A percentile compares a stretch with the other conserved stretches of the same genome.
phyloP scores from a whole-genome alignment of 208 protist genomes.

The Trypanosoma mega region DNA sequence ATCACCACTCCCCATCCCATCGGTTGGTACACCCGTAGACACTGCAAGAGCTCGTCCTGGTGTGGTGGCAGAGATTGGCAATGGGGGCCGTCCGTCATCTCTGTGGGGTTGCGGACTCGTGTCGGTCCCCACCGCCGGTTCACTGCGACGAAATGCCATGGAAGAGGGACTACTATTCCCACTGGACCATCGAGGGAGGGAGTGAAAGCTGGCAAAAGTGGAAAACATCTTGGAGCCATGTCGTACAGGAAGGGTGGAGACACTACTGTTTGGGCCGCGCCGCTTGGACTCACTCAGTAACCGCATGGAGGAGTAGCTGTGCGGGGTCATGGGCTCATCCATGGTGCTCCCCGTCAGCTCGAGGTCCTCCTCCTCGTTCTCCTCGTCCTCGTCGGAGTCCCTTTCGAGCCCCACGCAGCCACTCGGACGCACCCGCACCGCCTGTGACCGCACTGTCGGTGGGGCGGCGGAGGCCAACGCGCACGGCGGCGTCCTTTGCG shows the following conservation, averaged over 20 bases:
- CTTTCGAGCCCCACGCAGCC: neutral
- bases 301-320: slow-evolving; percentile 38
- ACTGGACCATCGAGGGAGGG: neutral
- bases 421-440: too few relatives aligned
- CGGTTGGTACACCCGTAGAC: too few relatives aligned
- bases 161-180: neutral
- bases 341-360: slow-evolving; percentile 22
- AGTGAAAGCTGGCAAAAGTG: neutral
- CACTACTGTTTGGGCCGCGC: neutral
- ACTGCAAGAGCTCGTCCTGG: too few relatives aligned
- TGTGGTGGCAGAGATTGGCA: too few relatives aligned
- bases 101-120: neutral
- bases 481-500: too few relatives aligned
- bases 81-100: too few relatives aligned
- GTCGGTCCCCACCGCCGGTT: too few relatives aligned
- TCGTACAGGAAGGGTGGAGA: neutral
- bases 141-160: neutral
- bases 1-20: too few relatives aligned
- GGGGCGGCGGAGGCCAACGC: too few relatives aligned
- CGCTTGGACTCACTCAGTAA: slow-evolving; percentile 3
- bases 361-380: slow-evolving; percentile 23
- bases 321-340: slow-evolving; percentile 54
- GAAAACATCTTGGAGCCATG: neutral
- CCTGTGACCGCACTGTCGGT: too few relatives aligned
- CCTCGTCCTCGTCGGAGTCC: neutral